A percentile compares a stretch with the other conserved stretches of the same genome.
phyloP scores from a whole-genome alignment of 306 rosid species.

The Gastrolobium bilobum region DNA sequence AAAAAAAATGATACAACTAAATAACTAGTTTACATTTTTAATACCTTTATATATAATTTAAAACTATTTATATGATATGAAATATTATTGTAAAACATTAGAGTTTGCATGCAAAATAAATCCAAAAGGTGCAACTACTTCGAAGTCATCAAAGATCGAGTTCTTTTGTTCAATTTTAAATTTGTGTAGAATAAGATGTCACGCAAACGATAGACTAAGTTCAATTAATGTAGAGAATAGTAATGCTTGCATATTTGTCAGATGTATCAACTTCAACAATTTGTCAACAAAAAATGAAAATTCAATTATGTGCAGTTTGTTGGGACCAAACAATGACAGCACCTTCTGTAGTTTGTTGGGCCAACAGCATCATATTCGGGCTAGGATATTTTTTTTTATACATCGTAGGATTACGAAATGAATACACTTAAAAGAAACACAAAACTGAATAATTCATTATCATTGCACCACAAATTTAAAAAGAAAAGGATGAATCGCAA shows the following conservation, averaged over 20 bases:
- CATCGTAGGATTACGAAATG: not conserved
- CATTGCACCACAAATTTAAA: not conserved
- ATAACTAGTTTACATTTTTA: not conserved
- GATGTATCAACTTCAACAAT: conserved; percentile 34
- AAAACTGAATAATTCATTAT: not conserved
- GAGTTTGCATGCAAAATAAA: not conserved
- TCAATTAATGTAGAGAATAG: conserved; percentile 28
- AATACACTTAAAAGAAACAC: not conserved
- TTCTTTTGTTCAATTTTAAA: not conserved
- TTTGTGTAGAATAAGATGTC: not conserved
- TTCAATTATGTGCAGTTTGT: not conserved
- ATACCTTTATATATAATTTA: not conserved
- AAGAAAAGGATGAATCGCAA: not conserved
- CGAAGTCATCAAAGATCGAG: not conserved
- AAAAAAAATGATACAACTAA: not conserved
- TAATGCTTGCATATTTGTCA: conserved; percentile 30
- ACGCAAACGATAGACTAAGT: not conserved
- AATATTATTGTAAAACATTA: no score
- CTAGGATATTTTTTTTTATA: not conserved
- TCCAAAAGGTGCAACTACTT: not conserved
- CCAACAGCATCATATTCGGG: conserved; percentile 21
- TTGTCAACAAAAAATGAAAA: not conserved
- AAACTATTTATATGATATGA: no score
- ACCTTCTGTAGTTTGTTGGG: not conserved
- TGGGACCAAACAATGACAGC: not conserved